A percentile compares a stretch with the other conserved stretches of the same genome.
These are phyloP conservation scores for Suillus decipiens DNA, from an alignment of 768 basidiomycete species.

Conservation along the genomic window DNA sequence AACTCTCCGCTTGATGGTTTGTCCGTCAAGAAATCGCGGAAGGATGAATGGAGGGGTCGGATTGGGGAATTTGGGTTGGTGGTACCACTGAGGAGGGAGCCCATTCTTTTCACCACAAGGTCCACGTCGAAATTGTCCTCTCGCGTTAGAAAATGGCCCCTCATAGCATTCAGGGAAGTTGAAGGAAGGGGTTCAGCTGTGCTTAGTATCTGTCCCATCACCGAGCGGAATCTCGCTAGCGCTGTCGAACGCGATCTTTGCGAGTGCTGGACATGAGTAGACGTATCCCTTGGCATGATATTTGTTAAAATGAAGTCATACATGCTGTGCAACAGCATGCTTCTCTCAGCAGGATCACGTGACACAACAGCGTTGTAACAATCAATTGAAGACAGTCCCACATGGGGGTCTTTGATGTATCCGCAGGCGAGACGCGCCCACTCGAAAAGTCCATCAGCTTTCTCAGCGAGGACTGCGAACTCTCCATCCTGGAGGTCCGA, in stretches of 20 bases:
- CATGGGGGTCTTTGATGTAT: neutral
- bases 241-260: neutral
- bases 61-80: constrained; percentile 10
- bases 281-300: neutral
- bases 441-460: too few relatives aligned
- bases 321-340: neutral
- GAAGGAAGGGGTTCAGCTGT: constrained; percentile 6
- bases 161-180: constrained; percentile 4
- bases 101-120: constrained; percentile 8
- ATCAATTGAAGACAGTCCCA: neutral
- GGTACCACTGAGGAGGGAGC: constrained; percentile 12
- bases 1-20: constrained; percentile 16
- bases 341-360: neutral
- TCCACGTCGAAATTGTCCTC: neutral
- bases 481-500: neutral
- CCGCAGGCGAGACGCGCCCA: constrained; percentile 12
- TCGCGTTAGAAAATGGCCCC: neutral
- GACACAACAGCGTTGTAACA: neutral
- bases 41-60: constrained; percentile 28
- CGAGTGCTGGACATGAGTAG: neutral
- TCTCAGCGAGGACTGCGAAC: neutral
- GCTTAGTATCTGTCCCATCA: constrained; percentile 7
- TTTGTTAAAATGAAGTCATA: constrained; percentile 4
- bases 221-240: constrained; percentile 1
- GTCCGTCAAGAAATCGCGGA: constrained; percentile 28